These are phyloP conservation scores for Stromatinia cepivora DNA, from an alignment of 2,329 filamentous ascomycete genomes.

Conservation along the genomic window DNA sequence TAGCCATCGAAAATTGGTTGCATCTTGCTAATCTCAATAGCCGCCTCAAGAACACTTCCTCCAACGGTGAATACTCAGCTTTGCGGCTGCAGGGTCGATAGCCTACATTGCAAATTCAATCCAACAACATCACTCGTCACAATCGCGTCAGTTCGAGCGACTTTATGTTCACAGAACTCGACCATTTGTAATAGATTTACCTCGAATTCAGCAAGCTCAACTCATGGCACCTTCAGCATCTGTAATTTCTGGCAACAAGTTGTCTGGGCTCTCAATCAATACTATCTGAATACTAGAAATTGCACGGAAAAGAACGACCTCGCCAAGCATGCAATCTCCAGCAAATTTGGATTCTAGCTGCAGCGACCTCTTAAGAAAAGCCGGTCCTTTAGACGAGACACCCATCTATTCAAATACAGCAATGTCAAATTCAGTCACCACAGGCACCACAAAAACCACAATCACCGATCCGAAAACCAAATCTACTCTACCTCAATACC, in stretches of 20 bases:
- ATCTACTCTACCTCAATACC: neutral
- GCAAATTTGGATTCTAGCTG: neutral
- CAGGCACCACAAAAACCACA: neutral
- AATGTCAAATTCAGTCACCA: neutral
- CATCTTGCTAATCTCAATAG: neutral
- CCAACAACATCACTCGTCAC: conserved; percentile 52
- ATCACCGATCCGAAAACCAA: neutral
- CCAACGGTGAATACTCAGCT: conserved; percentile 73
- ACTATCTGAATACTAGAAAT: conserved; percentile 45
- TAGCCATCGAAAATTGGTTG: neutral
- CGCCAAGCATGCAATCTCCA: too few relatives aligned
- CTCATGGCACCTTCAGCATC: conserved; percentile 74
- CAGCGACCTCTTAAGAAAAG: neutral
- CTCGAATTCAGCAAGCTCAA: conserved; percentile 60
- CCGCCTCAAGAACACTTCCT: conserved; percentile 64
- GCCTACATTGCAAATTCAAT: conserved; percentile 46
- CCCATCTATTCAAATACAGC: neutral
- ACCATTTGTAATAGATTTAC: conserved; percentile 18
- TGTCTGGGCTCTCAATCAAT: conserved; percentile 70
- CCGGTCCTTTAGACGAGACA: neutral
- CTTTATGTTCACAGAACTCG: conserved; percentile 50
- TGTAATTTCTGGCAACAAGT: conserved; percentile 69
- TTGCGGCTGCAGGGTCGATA: conserved; percentile 79
- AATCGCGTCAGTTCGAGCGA: conserved; percentile 56
- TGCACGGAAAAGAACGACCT: neutral